Evolutionary conservation across 768 basidiomycete genomes (phyloP), one percentile per base, ranked within the genome.

Genomic region (Suillus placidus): DNA sequence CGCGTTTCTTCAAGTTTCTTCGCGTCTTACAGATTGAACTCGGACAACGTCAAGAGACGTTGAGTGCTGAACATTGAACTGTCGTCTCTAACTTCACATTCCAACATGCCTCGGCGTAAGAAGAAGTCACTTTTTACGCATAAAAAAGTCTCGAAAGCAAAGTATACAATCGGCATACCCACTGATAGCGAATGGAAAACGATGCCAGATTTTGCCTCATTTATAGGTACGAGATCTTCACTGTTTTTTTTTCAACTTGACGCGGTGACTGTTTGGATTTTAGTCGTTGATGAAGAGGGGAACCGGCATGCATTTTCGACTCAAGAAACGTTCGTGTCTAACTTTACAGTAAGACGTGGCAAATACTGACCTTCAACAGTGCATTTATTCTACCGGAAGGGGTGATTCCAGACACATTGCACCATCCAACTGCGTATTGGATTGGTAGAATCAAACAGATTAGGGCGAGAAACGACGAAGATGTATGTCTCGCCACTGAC

Each of bases 361-460:
- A 9, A 6, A 40, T 2, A 13, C 40, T 43, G 30, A 60, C 30
- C 12, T 60, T 60, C 30, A 66, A 52, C 54, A 84, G 86, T 2
- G 84, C 77, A 1, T 76, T 80, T 10, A 73, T 88, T 37, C 73
- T 84, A 6, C 85, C 85, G 6, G 60, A 74, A n/a, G 73, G 72
- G 0, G 60, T 47, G 14, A 42, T 67, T 10, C 76, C 78, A 4
- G 76, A 71, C 0, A 67, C 73, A 2, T 20, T 64, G 0, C 66
- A 79, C 1, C 78, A 79, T 0, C 40, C 75, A 4, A 70, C 77
- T n/a, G 76, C 83, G 13, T 84, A 83, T 40, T 88, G 87, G 87
- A 79, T 88, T 1, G 87, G 72, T 0, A 77, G 73, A 60, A 83
- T 88, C 1, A 77, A 70, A 18, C 83, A 83, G 9, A 85, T 88